Base-by-base conservation (phyloP, 306 rosid species). In the Sophora flavescens region DNA sequence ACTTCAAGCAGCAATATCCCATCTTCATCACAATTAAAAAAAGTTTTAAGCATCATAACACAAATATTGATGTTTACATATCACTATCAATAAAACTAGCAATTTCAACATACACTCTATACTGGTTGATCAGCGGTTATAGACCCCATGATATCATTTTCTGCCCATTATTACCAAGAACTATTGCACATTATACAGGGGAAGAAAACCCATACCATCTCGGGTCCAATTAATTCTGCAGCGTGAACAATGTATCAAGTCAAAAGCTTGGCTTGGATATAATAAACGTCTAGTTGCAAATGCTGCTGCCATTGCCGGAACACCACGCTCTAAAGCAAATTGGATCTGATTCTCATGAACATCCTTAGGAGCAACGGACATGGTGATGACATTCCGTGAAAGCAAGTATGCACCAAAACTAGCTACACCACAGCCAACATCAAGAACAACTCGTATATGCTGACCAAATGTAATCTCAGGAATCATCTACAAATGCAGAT, bases 251-350 rank as follows among this genome's bases (percentile, higher is more conserved):
- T 95, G 98, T 54, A 95, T 79, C 86, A 90, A 70, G 85, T 95
- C 98, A 84, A 92, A 95, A 63, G 96, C 97, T 84, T 90, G 98
- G 80, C 97, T 92, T 17, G 97, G 97, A 85, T 87, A 95, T 50
- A 88, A 75, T 28, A 95, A 86, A 12, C 98, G 97, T 13, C 63
- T 96, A 71, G 98, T 90, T 14, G 97, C 88, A 85, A 95, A 89
- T 71, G 93, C 98, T 26, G 93, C 89, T 45, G 78, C 92, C 98
- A 95, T 90, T 70, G 98, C 98, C 2, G 98, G 98, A 18, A 95
- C 97, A 8, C 97, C 96, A n/a, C 98, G 98, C 82, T 95, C 98
- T 38, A 95, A 97, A 74, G 98, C 97, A 81, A 92, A 92, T 63
- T 94, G 98, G 80, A 94, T 92, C 86, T 94, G 98, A 77, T 94